Evolutionary conservation across 1,284 basidiomycete species (phyloP), one percentile per base, ranked within the genome.

Genomic region (Pyrrhoderma lamaoense): DNA sequence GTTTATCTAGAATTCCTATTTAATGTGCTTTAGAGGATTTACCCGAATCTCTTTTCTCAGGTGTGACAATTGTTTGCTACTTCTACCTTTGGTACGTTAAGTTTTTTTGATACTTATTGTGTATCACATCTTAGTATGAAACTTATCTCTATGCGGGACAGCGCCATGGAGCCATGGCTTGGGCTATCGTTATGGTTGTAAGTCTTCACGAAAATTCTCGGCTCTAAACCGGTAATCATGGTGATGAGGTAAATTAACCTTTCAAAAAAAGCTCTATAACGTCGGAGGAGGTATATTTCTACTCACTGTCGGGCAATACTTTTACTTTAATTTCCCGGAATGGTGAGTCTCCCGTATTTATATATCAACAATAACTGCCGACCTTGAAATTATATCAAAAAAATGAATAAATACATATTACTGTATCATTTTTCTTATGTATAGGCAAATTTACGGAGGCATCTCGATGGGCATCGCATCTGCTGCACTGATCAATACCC

Each of bases 391-490:
- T n/a, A n/a, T n/a, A n/a, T n/a, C n/a, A n/a, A n/a, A n/a, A n/a
- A n/a, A n/a, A n/a, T 49, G 18, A 34, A 46, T 27, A 22, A 43
- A 21, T 38, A 38, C 25, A 35, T 31, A 39, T 50, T 43, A 44
- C 42, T 53, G 11, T 31, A 5, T 31, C 5, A 31, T 31, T 11
- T 31, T 31, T 5, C 27, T 31, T 31, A 11, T 31, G 27, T 47
- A 35, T 60, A 85, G 82, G 80, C 74, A 81, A 66, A 83, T 89
- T 59, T 88, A 86, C 59, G 85, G 85, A 54, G 84, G 82, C 57
- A 79, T 88, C 58, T 77, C 77, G 37, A 64, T 89, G 58, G 76
- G 65, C 42, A 72, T 87, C 45, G 80, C 70, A 56, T 68, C 69
- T 25, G 64, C 74, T 56, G 80, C 82, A 51, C 60, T 79, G 49